Base-by-base conservation (phyloP, 2,329 filamentous ascomycete species). In the Colletotrichum sansevieriae region DNA sequence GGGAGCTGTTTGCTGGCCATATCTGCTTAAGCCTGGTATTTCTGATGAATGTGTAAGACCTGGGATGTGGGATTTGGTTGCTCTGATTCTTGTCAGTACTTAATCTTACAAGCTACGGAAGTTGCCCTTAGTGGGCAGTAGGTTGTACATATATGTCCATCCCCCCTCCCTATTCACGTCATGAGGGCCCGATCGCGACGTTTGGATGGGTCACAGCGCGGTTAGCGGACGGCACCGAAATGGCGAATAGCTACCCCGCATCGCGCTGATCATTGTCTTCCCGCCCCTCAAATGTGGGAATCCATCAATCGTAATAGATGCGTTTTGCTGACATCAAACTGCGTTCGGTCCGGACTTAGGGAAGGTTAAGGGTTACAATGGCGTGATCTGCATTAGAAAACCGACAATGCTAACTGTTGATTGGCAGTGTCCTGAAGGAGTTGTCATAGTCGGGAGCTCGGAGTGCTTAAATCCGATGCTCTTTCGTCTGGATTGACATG, bases 1-100 rank as follows among this genome's bases (percentile, higher is more conserved):
- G 67, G 67, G 1, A 70, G 58, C 35, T 70, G 44, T 46, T 57
- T 68, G 22, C 57, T 41, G 12, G 69, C 51, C 69, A 71, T 71
- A 4, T 5, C 11, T 43, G 49, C 3, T 39, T 8, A 12, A 46
- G 18, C n/a, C 11, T 18, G 12, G 15, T 13, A 2, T 55, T 20
- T 25, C 5, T 4, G 20, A 33, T 44, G 6, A 13, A 7, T 37
- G 3, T 29, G 29, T n/a, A 11, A n/a, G 49, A 54, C 37, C 29
- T 54, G 29, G 15, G 18, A 54, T 33, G 20, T n/a, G 13, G 39
- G 7, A 10, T 2, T 33, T 2, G 9, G 4, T 54, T 49, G 18
- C 18, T 15, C 13, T 39, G 35, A 12, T 39, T 13, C 12, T 2
- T 29, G 25, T 37, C 20, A 43, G 37, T 22, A 44, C 25, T 56